A percentile compares a stretch with the other conserved stretches of the same genome.
phyloP scores from a whole-genome alignment of 2,329 filamentous ascomycete species.

The Aspergillus ruber region DNA sequence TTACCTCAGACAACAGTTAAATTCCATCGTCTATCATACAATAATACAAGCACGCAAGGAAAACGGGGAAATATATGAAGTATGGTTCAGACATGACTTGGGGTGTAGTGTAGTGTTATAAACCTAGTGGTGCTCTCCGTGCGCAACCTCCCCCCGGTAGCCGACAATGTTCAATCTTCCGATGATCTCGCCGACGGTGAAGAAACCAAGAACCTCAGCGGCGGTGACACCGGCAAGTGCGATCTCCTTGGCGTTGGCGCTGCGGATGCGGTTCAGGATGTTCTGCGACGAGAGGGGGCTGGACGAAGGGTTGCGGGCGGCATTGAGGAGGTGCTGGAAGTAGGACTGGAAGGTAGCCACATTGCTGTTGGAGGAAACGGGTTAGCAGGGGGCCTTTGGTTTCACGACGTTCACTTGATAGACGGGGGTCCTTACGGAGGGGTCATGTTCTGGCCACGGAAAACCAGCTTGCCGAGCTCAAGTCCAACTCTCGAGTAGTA shows the following conservation, averaged over 20 bases:
- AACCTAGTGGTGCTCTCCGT: slow-evolving; percentile 32
- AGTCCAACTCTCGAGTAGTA: slow-evolving; percentile 89
- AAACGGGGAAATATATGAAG: slow-evolving; percentile 26
- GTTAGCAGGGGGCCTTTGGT: not conserved
- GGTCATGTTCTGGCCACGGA: slow-evolving; percentile 81
- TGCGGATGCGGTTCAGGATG: slow-evolving; percentile 56
- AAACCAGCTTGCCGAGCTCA: slow-evolving; percentile 82
- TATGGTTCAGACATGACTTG: slow-evolving; percentile 19
- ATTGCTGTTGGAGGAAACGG: slow-evolving; percentile 48
- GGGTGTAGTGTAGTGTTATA: slow-evolving; percentile 18
- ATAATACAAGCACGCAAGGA: slow-evolving; percentile 30
- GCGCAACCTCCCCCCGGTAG: slow-evolving; percentile 66
- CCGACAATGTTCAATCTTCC: slow-evolving; percentile 92
- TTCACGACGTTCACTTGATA: not conserved
- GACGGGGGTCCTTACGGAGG: slow-evolving; percentile 70
- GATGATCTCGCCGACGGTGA: slow-evolving; percentile 95
- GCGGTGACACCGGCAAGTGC: slow-evolving; percentile 67
- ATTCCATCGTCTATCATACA: slow-evolving; percentile 46
- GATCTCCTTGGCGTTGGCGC: slow-evolving; percentile 64
- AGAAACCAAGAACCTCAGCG: slow-evolving; percentile 91
- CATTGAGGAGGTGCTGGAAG: slow-evolving; percentile 68
- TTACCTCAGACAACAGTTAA: slow-evolving; percentile 36
- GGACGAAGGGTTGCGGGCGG: slow-evolving; percentile 63
- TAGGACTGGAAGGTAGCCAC: slow-evolving; percentile 78
- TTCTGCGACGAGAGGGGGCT: slow-evolving; percentile 50